Evolutionary conservation across 495 filamentous ascomycete species (phyloP), one percentile per base, ranked within the genome.

Genomic region (Hypoxylon intermedium): DNA sequence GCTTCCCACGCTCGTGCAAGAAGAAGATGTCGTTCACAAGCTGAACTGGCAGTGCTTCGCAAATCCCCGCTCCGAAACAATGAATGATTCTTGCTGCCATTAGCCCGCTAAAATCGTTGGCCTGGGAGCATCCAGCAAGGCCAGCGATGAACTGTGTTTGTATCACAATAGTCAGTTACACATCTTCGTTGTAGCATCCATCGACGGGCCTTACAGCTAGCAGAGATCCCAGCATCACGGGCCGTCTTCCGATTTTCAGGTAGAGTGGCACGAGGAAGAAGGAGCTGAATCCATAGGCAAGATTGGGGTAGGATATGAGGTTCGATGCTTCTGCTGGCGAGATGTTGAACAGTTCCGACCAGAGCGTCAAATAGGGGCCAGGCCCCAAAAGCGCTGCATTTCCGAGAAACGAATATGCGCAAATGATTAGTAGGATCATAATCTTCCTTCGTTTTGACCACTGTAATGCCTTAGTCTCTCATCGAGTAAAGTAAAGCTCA

Each of bases 11-110:
- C 60, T 88, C 85, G 64, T 89, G 84, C 0, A 88, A 69, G 72
- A 88, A 88, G 69, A 85, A 84, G 48, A 87, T 83, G 54, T 88
- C 86, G 9, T 84, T 79, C 52, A 88, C 88, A 18, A 89, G 77
- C 50, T 85, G 79, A 0, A 85, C 84, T 41, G 83, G 81, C 2
- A 87, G 74, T 1, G 84, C 86, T 71, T 88, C 78, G 23, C 77
- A 75, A 9, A 80, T 75, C 2, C 78, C 85, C 23, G 84, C 83
- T 9, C 83, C 86, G 49, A 89, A 77, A 1, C 83, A 83, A 60
- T 87, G 86, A 9, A 89, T 67, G 6, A 86, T 74, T 53, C 82
- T 77, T 21, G 83, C 82, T 1, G 81, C 84, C 83, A 88, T 86
- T 49, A 87, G 82, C 40, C 59, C 71, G 7, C 23, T 16, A 42